Conservation (phyloP, 768 basidiomycete genomes). For the Piloderma croceum region DNA sequence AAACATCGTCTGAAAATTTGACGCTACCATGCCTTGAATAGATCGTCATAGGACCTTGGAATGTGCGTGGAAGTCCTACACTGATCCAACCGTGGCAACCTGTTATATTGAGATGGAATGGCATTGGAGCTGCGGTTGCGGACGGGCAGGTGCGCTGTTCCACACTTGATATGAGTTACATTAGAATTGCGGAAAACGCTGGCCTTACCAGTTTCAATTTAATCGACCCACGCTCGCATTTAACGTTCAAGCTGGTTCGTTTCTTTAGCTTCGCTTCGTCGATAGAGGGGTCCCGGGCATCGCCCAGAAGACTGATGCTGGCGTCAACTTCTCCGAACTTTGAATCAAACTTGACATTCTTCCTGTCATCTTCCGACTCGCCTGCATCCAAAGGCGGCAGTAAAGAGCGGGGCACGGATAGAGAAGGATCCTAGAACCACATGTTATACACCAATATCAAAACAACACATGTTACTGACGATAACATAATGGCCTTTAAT, state of each 20-base stretch:
- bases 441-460: too few species aligned
- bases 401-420: not conserved
- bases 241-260: not conserved
- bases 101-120: not conserved
- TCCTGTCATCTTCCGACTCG: not conserved
- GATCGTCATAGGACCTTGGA: constrained; percentile 33
- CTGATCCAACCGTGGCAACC: constrained; percentile 29
- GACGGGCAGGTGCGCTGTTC: not conserved
- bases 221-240: not conserved
- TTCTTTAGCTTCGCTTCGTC: not conserved
- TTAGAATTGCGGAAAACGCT: not conserved
- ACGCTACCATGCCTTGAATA: constrained; percentile 28
- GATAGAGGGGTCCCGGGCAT: not conserved
- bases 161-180: not conserved
- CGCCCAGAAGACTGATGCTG: not conserved
- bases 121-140: not conserved
- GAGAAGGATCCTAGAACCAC: not conserved
- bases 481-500: too few species aligned
- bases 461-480: too few species aligned
- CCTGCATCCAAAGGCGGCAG: not conserved
- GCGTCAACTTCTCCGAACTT: not conserved
- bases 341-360: not conserved
- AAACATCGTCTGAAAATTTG: constrained; percentile 30
- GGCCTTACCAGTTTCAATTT: not conserved
- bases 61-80: constrained; percentile 35